Evolutionary conservation across 371 early-diverging fungal genomes (phyloP), one percentile per base, ranked within the genome.

Genomic region (Mucor racemosus): DNA sequence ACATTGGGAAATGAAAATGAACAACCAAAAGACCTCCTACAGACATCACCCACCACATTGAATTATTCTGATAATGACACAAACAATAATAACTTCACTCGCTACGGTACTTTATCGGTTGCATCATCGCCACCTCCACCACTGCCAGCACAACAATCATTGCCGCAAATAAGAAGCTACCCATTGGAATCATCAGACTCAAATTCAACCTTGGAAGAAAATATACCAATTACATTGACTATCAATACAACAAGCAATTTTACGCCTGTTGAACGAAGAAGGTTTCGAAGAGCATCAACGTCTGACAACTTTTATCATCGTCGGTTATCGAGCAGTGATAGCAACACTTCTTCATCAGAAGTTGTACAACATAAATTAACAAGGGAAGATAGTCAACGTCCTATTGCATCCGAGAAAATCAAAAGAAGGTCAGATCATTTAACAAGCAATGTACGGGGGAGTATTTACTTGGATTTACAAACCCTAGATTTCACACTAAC

Each of bases 351-450:
- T 17, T 61, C 61, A 0, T 46, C 46, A 36, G 60, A 39, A 33
- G 64, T 69, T 15, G 68, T 72, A 17, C 76, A 77, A 39, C 71
- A 76, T 42, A 77, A 80, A 69, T 60, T 81, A 41, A 78, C 79
- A 15, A 64, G 79, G 62, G 77, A 81, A 60, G 79, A 81, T 62
- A 81, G 76, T 58, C 72, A 78, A 41, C 73, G 76, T 7, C 78
- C 78, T 7, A 81, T 81, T 70, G 81, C 81, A n/a, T 81, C 78
- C 48, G 81, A 81, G 65, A 81, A 81, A 57, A 72, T 81, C 6
- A 81, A 81, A 61, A 76, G 73, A 59, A 78, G 76, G 50, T 70
- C 74, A 40, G 68, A 69, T 11, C 67, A 50, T 62, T 54, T 66
- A 36, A 61, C 62, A 17, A 75, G 69, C 26, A 75, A 34, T 36